Evolutionary conservation across 495 filamentous ascomycete genomes (phyloP).

Genomic region (Aspergillus sclerotiicarbonarius): DNA sequence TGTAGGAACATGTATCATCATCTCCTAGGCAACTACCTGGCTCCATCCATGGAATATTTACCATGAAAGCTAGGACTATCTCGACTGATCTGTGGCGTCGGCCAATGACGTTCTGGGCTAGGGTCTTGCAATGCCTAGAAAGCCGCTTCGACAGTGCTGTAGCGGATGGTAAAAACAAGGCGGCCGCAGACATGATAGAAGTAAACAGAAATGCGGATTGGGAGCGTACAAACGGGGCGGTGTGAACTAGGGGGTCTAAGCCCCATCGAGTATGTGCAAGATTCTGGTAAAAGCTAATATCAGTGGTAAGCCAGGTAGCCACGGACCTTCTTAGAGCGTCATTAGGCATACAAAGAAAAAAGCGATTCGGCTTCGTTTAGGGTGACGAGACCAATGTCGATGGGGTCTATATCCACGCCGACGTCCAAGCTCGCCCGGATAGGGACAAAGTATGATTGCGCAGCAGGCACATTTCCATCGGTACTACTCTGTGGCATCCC

Average conservation of each 20-base stretch:
- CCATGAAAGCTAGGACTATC: constrained; percentile 71
- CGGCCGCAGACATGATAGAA: constrained; percentile 62
- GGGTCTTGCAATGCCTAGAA: constrained; percentile 59
- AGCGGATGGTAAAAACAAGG: constrained; percentile 61
- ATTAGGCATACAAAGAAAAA: constrained; percentile 56
- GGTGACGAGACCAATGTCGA: constrained; percentile 64
- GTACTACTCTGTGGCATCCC: constrained; percentile 6
- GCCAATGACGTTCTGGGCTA: constrained; percentile 58
- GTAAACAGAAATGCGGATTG: constrained; percentile 71
- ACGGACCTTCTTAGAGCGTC: background rate
- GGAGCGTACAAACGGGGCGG: constrained; percentile 58
- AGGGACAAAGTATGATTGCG: constrained; percentile 59
- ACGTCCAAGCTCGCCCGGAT: constrained; percentile 58
- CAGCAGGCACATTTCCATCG: constrained; percentile 16
- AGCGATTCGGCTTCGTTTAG: constrained; percentile 59
- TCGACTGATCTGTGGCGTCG: constrained; percentile 65
- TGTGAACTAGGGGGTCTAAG: constrained; percentile 64
- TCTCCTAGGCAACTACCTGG: constrained; percentile 65
- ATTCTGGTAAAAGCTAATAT: constrained; percentile 61
- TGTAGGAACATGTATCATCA: constrained; percentile 70
- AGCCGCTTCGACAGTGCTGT: constrained; percentile 62
- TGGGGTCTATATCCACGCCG: constrained; percentile 62
- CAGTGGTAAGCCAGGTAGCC: constrained; percentile 8
- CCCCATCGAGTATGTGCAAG: constrained; percentile 75
- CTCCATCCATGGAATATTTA: constrained; percentile 76